Percentiles rank a stretch among this genome's conserved stretches.
Conservation (phyloP, 179 eudicot species). For the Patellifolia procumbens region DNA sequence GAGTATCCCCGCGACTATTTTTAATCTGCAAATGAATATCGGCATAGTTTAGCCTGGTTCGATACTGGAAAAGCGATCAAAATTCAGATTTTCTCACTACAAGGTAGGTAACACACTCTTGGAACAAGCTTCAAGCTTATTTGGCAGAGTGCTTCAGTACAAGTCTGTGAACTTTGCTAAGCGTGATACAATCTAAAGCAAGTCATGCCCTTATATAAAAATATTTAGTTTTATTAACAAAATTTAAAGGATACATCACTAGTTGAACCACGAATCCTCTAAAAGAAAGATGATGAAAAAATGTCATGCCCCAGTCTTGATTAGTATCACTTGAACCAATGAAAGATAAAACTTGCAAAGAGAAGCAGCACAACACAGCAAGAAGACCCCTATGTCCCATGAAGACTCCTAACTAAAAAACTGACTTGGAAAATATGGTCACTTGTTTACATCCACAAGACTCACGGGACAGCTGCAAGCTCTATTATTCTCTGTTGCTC, state of each 20-base stretch:
- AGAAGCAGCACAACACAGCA: not conserved
- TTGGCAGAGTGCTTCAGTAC: not conserved
- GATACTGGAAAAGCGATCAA: slow-evolving; percentile 2
- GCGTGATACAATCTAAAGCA: not conserved
- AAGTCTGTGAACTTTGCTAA: not conserved
- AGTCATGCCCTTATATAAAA: not conserved
- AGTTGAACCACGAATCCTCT: not conserved
- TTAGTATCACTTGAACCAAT: not conserved
- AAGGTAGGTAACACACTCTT: not conserved
- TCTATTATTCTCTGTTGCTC: too few relatives aligned
- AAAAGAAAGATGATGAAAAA: not conserved
- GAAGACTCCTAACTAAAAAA: not conserved
- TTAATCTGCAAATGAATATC: slow-evolving; percentile 54
- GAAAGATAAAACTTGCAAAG: not conserved
- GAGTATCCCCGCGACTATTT: slow-evolving; percentile 77
- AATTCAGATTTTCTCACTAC: not conserved
- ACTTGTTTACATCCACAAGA: not conserved
- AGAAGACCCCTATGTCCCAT: not conserved
- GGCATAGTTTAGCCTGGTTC: slow-evolving; percentile 8
- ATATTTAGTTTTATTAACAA: not conserved
- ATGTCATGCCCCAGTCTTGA: not conserved
- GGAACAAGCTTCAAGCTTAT: not conserved
- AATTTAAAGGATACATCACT: not conserved
- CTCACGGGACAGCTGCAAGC: too few relatives aligned
- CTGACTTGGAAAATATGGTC: not conserved